A percentile compares a stretch with the other conserved stretches of the same genome.
These are phyloP conservation scores for Aquanectria penicillioides DNA, from an alignment of 2,329 filamentous ascomycete genomes.

Conservation along the genomic window DNA sequence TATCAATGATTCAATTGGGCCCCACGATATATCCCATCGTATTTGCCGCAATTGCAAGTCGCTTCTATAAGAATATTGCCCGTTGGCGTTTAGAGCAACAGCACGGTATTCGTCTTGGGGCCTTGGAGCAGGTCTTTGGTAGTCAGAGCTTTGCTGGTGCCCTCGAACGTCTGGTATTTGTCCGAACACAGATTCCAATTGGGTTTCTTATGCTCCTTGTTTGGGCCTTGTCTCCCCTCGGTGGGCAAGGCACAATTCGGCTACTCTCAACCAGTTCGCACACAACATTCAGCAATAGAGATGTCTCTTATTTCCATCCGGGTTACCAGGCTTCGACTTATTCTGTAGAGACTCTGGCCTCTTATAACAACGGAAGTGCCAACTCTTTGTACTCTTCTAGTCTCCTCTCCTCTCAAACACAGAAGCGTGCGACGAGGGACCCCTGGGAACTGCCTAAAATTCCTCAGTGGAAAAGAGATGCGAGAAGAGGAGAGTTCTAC, in stretches of 20 bases:
- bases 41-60: slow-evolving; percentile 11
- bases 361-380: neutral
- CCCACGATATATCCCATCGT: slow-evolving; percentile 20
- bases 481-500: neutral
- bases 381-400: slow-evolving; percentile 4
- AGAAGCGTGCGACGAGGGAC: slow-evolving; percentile 11
- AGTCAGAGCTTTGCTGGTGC: slow-evolving; percentile 21
- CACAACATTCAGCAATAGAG: neutral
- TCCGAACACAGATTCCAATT: neutral
- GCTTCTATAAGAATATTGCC: slow-evolving; percentile 17
- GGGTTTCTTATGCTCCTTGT: neutral
- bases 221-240: slow-evolving; percentile 18
- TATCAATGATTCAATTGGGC: slow-evolving; percentile 4
- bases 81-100: slow-evolving; percentile 16
- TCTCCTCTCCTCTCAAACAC: slow-evolving; percentile 7
- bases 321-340: slow-evolving; percentile 3
- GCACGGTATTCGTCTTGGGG: slow-evolving; percentile 3
- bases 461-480: slow-evolving; percentile 8
- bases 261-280: neutral
- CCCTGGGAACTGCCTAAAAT: slow-evolving; percentile 13
- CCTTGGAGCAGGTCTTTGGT: slow-evolving; percentile 19
- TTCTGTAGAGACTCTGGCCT: neutral
- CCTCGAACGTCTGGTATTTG: slow-evolving; percentile 4
- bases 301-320: slow-evolving; percentile 6
- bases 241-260: slow-evolving; percentile 9